Percentiles rank a stretch among this genome's conserved stretches.
Evolutionary conservation across 139 green algal genomes (phyloP).

Genomic region (Astrephomene gubernaculifera): DNA sequence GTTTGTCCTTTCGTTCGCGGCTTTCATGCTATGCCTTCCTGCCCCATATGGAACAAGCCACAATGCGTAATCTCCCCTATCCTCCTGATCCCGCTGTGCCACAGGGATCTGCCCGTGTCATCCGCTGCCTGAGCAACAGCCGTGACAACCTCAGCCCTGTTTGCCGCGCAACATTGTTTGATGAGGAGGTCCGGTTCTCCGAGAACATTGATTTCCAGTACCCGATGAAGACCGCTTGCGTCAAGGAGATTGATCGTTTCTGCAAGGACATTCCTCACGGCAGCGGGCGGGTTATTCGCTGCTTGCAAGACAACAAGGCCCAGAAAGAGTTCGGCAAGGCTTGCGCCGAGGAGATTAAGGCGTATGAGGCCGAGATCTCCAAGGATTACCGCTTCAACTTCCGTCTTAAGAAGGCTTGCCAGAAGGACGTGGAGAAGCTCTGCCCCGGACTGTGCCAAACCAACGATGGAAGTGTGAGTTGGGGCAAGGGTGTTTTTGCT

Average conservation of each 20-base stretch:
- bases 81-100: too few relatives aligned
- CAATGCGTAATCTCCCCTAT: too few relatives aligned
- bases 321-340: constrained; percentile 75
- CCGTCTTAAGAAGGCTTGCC: constrained; percentile 80
- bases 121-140: constrained; percentile 82
- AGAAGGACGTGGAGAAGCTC: constrained; percentile 75
- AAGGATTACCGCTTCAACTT: constrained; percentile 93
- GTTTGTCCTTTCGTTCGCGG: too few relatives aligned
- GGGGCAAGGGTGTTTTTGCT: too few relatives aligned
- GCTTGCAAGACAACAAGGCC: constrained; percentile 70
- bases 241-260: constrained; percentile 71
- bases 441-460: constrained; percentile 72
- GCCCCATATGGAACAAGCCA: too few relatives aligned
- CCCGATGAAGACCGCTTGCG: constrained; percentile 84
- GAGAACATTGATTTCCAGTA: constrained; percentile 88
- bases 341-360: constrained; percentile 78
- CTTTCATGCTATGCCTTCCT: too few relatives aligned
- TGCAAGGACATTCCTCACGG: constrained; percentile 84
- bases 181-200: constrained; percentile 73
- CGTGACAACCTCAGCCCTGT: constrained; percentile 68
- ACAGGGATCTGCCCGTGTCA: constrained; percentile 81
- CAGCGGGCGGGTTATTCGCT: constrained; percentile 78
- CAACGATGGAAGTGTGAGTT: constrained; percentile 47
- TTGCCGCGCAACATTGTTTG: constrained; percentile 77
- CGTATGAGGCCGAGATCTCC: constrained; percentile 70